Conservation (phyloP, 495 filamentous ascomycete genomes). For the Evansstolkia leycettana region DNA sequence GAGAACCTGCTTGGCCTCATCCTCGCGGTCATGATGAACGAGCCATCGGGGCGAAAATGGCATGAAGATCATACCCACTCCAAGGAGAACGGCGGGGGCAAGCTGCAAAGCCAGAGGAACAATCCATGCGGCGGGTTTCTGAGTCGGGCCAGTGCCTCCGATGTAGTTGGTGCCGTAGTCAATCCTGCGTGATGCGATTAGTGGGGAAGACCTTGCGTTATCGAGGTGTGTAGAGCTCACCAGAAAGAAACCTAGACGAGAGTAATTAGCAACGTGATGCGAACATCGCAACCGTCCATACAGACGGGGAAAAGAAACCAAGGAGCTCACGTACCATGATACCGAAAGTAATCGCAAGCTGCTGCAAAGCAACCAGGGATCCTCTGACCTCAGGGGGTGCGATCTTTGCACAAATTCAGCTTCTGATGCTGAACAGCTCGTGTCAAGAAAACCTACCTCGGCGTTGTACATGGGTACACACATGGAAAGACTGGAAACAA, state of each 20-base stretch:
- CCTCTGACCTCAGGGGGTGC: conserved; percentile 46
- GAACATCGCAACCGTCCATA: too few relatives aligned
- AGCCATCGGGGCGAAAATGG: conserved; percentile 40
- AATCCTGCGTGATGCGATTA: conserved; percentile 50
- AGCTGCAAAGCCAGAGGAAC: conserved; percentile 46
- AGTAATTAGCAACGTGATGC: too few relatives aligned
- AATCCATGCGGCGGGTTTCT: conserved; percentile 52
- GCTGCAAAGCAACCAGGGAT: conserved; percentile 58
- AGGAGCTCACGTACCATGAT: conserved; percentile 44
- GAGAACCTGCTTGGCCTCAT: conserved; percentile 22
- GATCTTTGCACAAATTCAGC: not conserved
- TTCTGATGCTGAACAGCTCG: too few relatives aligned
- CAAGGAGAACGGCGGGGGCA: conserved; percentile 40
- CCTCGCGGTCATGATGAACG: conserved; percentile 20
- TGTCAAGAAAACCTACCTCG: conserved; percentile 49
- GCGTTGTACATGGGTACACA: conserved; percentile 41
- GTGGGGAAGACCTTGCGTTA: too few relatives aligned
- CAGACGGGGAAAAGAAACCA: too few relatives aligned
- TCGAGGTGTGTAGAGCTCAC: not conserved
- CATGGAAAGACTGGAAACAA: conserved; percentile 2
- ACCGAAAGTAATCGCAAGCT: conserved; percentile 65
- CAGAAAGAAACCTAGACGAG: conserved; percentile 8
- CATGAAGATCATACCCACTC: conserved; percentile 56
- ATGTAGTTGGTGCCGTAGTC: conserved; percentile 55
- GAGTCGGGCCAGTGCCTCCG: conserved; percentile 45